These are phyloP conservation scores for Ustilago bromivora DNA, from an alignment of 1,284 basidiomycete genomes.

Conservation along the genomic window DNA sequence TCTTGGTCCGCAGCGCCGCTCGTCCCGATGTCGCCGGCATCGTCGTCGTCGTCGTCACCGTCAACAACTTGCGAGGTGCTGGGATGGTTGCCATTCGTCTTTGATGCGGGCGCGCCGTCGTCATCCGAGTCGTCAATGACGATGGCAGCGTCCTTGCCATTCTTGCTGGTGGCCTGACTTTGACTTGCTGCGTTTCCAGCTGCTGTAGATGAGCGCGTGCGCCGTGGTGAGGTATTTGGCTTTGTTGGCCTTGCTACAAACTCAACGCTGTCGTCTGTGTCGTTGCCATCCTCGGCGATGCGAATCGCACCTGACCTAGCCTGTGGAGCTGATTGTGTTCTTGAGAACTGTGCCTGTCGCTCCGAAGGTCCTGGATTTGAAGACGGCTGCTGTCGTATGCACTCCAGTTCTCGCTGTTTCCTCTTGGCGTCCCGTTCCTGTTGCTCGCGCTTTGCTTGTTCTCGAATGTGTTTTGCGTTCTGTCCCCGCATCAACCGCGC, in stretches of 20 bases:
- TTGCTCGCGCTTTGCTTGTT: slow-evolving; percentile 45
- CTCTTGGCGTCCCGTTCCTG: slow-evolving; percentile 25
- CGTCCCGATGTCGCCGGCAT: neutral
- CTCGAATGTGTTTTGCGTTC: slow-evolving; percentile 50
- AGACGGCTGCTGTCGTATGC: slow-evolving; percentile 17
- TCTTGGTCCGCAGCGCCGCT: slow-evolving; percentile 6
- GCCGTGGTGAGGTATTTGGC: slow-evolving; percentile 1
- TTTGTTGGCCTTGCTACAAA: slow-evolving; percentile 14
- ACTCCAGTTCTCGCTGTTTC: slow-evolving; percentile 22
- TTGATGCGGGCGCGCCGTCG: neutral
- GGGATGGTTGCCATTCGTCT: neutral
- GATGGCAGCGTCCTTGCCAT: slow-evolving; percentile 4
- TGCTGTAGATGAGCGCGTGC: slow-evolving; percentile 11
- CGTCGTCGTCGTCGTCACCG: neutral
- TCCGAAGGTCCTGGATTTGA: slow-evolving; percentile 11
- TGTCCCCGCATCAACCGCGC: slow-evolving; percentile 51
- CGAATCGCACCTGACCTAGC: neutral
- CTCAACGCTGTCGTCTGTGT: slow-evolving; percentile 38
- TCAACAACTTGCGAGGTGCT: neutral
- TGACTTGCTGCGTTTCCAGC: slow-evolving; percentile 10
- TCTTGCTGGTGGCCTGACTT: neutral
- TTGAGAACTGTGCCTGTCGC: slow-evolving; percentile 2
- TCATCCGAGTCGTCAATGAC: slow-evolving; percentile 30
- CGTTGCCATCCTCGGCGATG: slow-evolving; percentile 13
- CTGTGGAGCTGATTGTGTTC: slow-evolving; percentile 25